Base-by-base conservation (phyloP, 441 rosid species). In the Eruca vesicaria region DNA sequence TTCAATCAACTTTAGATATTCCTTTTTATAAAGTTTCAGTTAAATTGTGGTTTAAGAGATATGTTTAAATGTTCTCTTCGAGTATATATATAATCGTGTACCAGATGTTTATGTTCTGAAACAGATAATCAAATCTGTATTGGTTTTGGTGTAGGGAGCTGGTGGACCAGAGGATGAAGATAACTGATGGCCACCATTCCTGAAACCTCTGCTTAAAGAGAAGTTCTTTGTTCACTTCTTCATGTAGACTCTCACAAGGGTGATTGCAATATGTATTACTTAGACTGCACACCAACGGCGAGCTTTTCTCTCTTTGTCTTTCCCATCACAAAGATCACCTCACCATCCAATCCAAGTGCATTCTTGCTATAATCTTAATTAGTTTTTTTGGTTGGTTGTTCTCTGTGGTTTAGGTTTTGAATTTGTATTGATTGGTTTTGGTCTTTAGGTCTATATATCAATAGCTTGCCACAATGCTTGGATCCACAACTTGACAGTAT, bases 221-320 rank as follows among this genome's bases (percentile, higher is more conserved):
- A 82, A 83, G 1, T 94, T 94, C 85, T 94, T 94, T 76, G 89
- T 81, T 83, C 97, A 91, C 60, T 95, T 98, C 82, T 57, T 20
- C 98, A 95, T 78, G 90, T 83, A 38, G 95, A 94, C 80, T 91
- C 97, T 26, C 95, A 95, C 69, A 95, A 92, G 87, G 89, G 88
- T 80, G 99, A 94, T 83, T 92, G 98, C 77, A 94, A 94, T 72
- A 92, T 89, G 98, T 94, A 84, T 58, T 94, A 98, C 71, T 80
- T 94, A 81, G 98, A 90, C 79, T 94, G 99, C 29, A 86, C 86
- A 86, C 86, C 78, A 78, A 84, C 64, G 98, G 97, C 0, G 80
- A 96, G 1, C 90, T 92, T 62, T 94, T 98, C 72, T 92, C 96
- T 79, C 80, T 87, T 26, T 94, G 99, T 74, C 89, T 92, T 9